Percentiles rank a stretch among this genome's conserved stretches.
These are phyloP conservation scores for Phytophthora sp. DNA, from an alignment of 352 stramenopile genomes.

Conservation along the genomic window DNA sequence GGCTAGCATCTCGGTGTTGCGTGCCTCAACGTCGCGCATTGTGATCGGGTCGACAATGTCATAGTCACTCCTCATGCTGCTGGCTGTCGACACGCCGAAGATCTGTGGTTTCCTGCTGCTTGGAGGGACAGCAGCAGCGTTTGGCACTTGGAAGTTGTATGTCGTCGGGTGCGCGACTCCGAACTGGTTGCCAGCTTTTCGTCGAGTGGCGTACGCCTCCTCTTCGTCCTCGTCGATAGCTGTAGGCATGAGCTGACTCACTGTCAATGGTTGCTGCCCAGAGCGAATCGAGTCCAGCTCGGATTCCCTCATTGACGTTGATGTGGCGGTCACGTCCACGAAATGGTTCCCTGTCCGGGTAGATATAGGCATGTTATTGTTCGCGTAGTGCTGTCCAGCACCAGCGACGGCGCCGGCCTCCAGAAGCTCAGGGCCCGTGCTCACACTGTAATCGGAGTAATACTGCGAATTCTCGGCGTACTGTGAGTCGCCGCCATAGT, in stretches of 20 bases:
- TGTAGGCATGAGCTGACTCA: slow-evolving; percentile 37
- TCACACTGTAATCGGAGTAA: slow-evolving; percentile 39
- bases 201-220: slow-evolving; percentile 19
- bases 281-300: slow-evolving; percentile 25
- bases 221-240: slow-evolving; percentile 22
- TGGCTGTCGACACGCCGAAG: slow-evolving; percentile 35
- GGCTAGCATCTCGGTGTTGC: slow-evolving; percentile 74
- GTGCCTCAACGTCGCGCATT: slow-evolving; percentile 59
- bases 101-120: slow-evolving; percentile 17
- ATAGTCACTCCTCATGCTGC: slow-evolving; percentile 65
- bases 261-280: slow-evolving; percentile 30
- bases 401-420: slow-evolving; percentile 10
- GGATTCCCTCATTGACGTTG: slow-evolving; percentile 20
- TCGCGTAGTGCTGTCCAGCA: slow-evolving; percentile 15
- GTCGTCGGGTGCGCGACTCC: not conserved
- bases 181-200: slow-evolving; percentile 6
- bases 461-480: slow-evolving; percentile 40
- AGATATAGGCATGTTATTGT: slow-evolving; percentile 7
- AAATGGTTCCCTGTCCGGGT: slow-evolving; percentile 15
- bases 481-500: slow-evolving; percentile 16
- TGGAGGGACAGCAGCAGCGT: slow-evolving; percentile 4
- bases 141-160: slow-evolving; percentile 14
- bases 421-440: slow-evolving; percentile 26
- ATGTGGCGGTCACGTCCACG: slow-evolving; percentile 34
- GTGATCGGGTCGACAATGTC: slow-evolving; percentile 75